Conservation (phyloP, 2,329 filamentous ascomycete genomes). For the Talaromyces sp. region DNA sequence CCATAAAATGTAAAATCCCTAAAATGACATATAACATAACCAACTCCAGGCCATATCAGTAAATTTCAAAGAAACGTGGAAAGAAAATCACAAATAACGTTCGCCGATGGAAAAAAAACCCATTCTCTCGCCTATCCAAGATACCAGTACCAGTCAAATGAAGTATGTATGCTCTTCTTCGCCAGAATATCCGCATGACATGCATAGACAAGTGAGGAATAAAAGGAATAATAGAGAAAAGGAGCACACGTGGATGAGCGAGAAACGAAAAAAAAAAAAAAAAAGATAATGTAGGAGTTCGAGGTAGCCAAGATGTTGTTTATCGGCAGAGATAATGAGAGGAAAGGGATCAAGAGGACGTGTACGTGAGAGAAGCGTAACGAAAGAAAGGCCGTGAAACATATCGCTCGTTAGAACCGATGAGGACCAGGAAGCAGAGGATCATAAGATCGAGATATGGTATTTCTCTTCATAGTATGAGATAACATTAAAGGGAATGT, state of each 20-base stretch:
- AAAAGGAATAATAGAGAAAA: neutral
- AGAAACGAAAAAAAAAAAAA: neutral
- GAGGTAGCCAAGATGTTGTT: neutral
- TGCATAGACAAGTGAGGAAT: neutral
- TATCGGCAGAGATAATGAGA: neutral
- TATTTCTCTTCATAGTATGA: neutral
- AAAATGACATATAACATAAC: neutral
- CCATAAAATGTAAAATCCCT: neutral
- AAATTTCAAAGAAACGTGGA: neutral
- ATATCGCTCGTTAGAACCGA: conserved; percentile 10
- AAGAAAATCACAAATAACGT: neutral
- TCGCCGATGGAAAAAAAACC: conserved; percentile 1
- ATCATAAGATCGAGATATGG: neutral
- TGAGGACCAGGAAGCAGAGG: neutral
- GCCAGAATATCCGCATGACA: conserved; percentile 1
- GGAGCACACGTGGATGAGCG: neutral
- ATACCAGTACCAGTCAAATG: conserved; percentile 7
- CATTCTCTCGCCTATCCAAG: conserved; percentile 3
- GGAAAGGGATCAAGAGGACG: neutral
- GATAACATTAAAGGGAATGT: neutral
- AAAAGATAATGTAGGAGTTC: no score
- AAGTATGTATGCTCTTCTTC: conserved; percentile 11
- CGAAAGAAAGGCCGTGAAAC: conserved; percentile 5
- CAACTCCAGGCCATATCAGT: conserved; percentile 2
- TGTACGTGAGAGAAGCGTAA: neutral